Evolutionary conservation across 148 eudicot genomes (phyloP), one percentile per base, ranked within the genome.

Genomic region (Cornus florida): DNA sequence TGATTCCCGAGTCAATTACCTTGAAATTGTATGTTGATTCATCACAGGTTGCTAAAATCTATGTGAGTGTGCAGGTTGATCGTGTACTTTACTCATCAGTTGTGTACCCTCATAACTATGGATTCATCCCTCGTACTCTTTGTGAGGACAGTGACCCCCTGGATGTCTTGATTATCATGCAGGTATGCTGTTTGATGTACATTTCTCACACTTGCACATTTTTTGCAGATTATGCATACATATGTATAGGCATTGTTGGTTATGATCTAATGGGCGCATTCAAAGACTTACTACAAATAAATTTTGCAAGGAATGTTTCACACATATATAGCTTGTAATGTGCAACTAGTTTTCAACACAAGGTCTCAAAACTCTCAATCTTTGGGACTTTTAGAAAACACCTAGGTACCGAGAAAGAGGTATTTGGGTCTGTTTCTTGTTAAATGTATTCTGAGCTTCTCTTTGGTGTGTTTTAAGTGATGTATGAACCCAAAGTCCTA

Each of bases 61-160:
- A 16, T 86, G 22, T n/a, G 39, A 79, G 35, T 66, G 77, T 41
- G 33, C 78, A 76, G 78, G 78, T 76, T 43, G 78, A 76, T 24
- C 78, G 78, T 66, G 78, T 76, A 10, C 71, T 76, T 39, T 76
- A 76, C 59, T 76, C 78, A 76, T 76, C 78, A 9, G 78, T 76
- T 13, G 78, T 76, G 35, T 76, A 76, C 71, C 78, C 78, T 17
- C 78, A 76, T 66, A 75, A 75, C 39, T 75, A 75, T 62, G 78
- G 78, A 33, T 75, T 75, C 20, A 41, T 75, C 19, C 78, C 78
- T 46, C 78, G 78, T 24, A 76, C 78, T 41, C 70, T 76, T 39
- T 76, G 78, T 24, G 78, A 76, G 78, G 78, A 76, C 60, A 76
- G 67, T 62, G 78, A 76, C 71, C 78, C 78, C 16, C 23, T 76